phyloP scores from a whole-genome alignment of 2,329 filamentous ascomycete species.

The Pseudodiploospora longispora region DNA sequence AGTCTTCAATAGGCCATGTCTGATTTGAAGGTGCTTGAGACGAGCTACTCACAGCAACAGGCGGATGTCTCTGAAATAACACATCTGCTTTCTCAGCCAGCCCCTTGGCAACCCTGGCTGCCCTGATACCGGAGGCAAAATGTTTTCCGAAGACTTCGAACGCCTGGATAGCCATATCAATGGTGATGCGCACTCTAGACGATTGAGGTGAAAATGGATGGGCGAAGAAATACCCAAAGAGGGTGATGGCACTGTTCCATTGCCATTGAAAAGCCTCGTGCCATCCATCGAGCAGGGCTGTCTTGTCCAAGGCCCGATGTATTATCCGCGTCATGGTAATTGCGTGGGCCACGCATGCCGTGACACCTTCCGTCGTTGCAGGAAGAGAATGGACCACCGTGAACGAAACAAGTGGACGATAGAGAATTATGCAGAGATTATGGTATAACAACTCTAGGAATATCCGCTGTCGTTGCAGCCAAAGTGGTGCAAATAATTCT shows the following conservation, averaged over 20 bases:
- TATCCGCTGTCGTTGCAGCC: conserved; percentile 32
- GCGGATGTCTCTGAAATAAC: too few relatives aligned
- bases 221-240: conserved; percentile 24
- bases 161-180: too few relatives aligned
- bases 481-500: conserved; percentile 26
- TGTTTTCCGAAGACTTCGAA: too few relatives aligned
- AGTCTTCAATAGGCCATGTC: too few relatives aligned
- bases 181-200: too few relatives aligned
- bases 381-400: conserved; percentile 7
- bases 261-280: conserved; percentile 18
- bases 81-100: too few relatives aligned
- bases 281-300: conserved; percentile 18
- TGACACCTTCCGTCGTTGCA: conserved; percentile 10
- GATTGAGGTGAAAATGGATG: conserved; percentile 13
- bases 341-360: conserved; percentile 14
- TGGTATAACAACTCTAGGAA: conserved; percentile 35
- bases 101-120: too few relatives aligned
- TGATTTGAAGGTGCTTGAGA: too few relatives aligned
- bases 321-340: conserved; percentile 15
- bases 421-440: conserved; percentile 26
- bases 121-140: too few relatives aligned
- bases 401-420: conserved; percentile 32
- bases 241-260: conserved; percentile 22
- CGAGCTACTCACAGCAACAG: too few relatives aligned
- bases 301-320: conserved; percentile 15